phyloP scores from a whole-genome alignment of 768 basidiomycete species.

The Leucosporidium scottii region DNA sequence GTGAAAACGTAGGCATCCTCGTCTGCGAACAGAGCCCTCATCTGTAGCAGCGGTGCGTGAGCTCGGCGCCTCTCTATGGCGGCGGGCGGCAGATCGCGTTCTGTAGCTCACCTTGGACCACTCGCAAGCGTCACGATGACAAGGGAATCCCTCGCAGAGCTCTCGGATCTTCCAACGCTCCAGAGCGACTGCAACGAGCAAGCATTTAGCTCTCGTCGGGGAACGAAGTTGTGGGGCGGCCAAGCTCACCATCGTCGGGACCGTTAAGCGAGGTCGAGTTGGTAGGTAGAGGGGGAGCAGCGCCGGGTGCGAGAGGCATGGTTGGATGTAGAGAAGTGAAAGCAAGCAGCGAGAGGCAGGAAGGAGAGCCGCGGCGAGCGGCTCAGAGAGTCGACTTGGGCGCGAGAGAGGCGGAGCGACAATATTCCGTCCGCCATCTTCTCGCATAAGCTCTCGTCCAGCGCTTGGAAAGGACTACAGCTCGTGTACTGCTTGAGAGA shows the following conservation, averaged over 20 bases:
- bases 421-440: too few relatives aligned
- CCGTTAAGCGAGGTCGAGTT: slow-evolving; percentile 7
- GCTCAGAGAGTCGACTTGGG: too few relatives aligned
- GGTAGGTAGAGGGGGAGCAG: slow-evolving; percentile 7
- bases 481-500: too few relatives aligned
- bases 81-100: background rate
- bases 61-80: background rate
- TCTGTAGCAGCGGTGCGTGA: background rate
- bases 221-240: background rate
- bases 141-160: slow-evolving; percentile 22
- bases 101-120: slow-evolving; percentile 13
- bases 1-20: slow-evolving; percentile 29
- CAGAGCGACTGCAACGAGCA: too few relatives aligned
- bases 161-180: slow-evolving; percentile 2
- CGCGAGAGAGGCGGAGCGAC: too few relatives aligned
- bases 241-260: background rate
- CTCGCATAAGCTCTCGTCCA: too few relatives aligned
- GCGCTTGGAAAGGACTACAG: too few relatives aligned
- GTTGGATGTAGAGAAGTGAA: background rate
- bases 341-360: background rate
- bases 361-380: background rate
- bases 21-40: slow-evolving; percentile 19
- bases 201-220: too few relatives aligned
- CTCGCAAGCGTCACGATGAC: slow-evolving; percentile 21
- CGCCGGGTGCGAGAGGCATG: slow-evolving; percentile 12